Evolutionary conservation across 495 filamentous ascomycete species (phyloP).

Genomic region (Chaetomidium leptoderma): DNA sequence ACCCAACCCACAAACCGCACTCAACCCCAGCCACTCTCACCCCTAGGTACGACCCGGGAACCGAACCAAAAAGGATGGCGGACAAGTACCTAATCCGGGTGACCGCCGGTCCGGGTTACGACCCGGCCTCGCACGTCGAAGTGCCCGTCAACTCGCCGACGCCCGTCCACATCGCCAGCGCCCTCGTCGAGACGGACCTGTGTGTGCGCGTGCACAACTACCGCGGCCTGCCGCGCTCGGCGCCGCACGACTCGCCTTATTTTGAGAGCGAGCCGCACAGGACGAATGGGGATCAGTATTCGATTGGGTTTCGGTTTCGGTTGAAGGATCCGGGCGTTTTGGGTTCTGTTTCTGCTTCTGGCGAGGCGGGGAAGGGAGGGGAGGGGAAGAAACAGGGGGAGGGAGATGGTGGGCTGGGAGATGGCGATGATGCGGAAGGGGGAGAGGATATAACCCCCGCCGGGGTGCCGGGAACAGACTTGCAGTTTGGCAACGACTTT

Average conservation of each 20-base stretch:
- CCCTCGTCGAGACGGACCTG: constrained; percentile 57
- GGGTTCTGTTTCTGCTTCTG: background rate
- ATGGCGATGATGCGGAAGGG: background rate
- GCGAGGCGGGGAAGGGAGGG: background rate
- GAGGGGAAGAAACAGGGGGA: background rate
- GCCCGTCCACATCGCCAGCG: constrained; percentile 54
- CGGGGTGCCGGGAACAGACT: constrained; percentile 58
- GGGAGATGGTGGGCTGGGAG: background rate
- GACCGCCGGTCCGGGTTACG: constrained; percentile 71
- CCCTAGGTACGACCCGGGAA: background rate
- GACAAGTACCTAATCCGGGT: constrained; percentile 66
- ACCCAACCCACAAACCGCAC: background rate
- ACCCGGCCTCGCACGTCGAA: constrained; percentile 57
- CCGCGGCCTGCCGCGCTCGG: constrained; percentile 53
- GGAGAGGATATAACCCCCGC: background rate
- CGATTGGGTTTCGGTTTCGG: constrained; percentile 68
- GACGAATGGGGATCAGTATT: constrained; percentile 68
- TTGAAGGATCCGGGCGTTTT: constrained; percentile 48
- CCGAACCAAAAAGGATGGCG: constrained; percentile 42
- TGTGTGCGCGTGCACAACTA: constrained; percentile 64
- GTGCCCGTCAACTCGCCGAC: constrained; percentile 67
- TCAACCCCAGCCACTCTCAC: background rate
- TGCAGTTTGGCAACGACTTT: constrained; percentile 92
- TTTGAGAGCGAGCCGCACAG: constrained; percentile 64
- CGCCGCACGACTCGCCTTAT: constrained; percentile 62